Base-by-base conservation (phyloP, 2,329 filamentous ascomycete species). In the Fusarium sp. region DNA sequence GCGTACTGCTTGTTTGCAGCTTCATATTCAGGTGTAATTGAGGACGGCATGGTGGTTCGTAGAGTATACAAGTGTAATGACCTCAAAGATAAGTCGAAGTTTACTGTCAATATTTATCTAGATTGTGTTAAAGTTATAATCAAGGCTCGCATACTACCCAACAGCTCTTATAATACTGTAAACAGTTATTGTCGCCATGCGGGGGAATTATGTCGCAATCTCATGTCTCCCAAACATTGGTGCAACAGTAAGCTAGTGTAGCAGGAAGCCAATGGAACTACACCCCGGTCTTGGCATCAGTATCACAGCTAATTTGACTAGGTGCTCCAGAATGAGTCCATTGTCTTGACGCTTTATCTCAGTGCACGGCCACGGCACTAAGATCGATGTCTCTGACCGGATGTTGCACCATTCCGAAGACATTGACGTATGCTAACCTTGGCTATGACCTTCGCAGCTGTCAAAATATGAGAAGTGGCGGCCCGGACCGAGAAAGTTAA, bases 1-100 rank as follows among this genome's bases (percentile, higher is more conserved):
- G 68, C 71, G 49, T 62, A 73, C 45, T 72, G 23, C 7, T 51
- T 45, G 44, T 73, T 73, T 3, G 69, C 68, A 32, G 68, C 62
- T 21, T 73, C 71, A 17, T 71, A 73, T 39, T 73, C 69, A 4
- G 68, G 61, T 14, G 54, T 45, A 6, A 73, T 67, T 7, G 69
- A 68, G n/a, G 47, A 44, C 34, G 56, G 48, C 71, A 73, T 73
- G 12, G 7, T 45, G 10, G 3, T 1, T 8, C 11, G 4, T 28
- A n/a, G 17, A 10, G 2, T 10, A 5, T n/a, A 7, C 10, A n/a
- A 19, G 4, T n/a, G 3, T 36, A 17, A 17, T 11, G 19, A n/a
- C 7, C 17, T 36, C 3, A n/a, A n/a, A n/a, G 9, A 4, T 19
- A 36, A 10, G 4, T 36, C 5, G 7, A n/a, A n/a, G n/a, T n/a